Evolutionary conservation across 2,329 filamentous ascomycete species (phyloP).

Genomic region (Pseudopyricularia javanii): DNA sequence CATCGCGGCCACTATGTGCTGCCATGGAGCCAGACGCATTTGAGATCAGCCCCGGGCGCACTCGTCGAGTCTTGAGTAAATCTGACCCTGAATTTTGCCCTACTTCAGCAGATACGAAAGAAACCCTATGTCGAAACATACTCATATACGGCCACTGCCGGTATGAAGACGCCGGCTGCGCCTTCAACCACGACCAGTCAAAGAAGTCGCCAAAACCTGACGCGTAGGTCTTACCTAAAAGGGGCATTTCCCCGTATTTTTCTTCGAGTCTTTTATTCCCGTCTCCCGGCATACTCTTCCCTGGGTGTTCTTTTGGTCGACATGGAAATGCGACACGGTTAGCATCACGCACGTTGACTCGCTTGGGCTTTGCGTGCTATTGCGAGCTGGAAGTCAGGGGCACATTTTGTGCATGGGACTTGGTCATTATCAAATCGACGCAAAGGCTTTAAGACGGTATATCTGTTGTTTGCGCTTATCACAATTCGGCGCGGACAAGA

Average conservation of each 20-base stretch:
- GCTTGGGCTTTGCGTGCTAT: too few relatives aligned
- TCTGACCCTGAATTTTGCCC: background rate
- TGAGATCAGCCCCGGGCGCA: background rate
- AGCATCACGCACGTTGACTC: too few relatives aligned
- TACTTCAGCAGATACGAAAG: constrained; percentile 57
- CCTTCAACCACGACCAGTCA: constrained; percentile 75
- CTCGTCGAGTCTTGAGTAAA: background rate
- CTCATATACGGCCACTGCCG: constrained; percentile 88
- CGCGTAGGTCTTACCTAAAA: constrained; percentile 24
- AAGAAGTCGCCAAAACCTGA: constrained; percentile 42
- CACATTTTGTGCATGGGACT: too few relatives aligned
- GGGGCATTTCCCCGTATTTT: background rate
- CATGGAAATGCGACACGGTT: too few relatives aligned
- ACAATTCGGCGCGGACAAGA: too few relatives aligned
- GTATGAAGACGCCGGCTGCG: constrained; percentile 74
- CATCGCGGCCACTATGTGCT: too few relatives aligned
- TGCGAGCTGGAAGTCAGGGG: too few relatives aligned
- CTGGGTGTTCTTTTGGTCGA: too few relatives aligned
- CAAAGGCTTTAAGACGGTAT: too few relatives aligned
- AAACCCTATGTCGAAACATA: constrained; percentile 84
- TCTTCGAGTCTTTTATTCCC: background rate
- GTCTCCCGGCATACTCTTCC: too few relatives aligned
- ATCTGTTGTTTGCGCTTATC: too few relatives aligned
- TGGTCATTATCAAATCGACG: too few relatives aligned
- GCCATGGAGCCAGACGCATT: background rate